Conservation (phyloP, 2,329 filamentous ascomycete species). For the Beauveria caledonica region DNA sequence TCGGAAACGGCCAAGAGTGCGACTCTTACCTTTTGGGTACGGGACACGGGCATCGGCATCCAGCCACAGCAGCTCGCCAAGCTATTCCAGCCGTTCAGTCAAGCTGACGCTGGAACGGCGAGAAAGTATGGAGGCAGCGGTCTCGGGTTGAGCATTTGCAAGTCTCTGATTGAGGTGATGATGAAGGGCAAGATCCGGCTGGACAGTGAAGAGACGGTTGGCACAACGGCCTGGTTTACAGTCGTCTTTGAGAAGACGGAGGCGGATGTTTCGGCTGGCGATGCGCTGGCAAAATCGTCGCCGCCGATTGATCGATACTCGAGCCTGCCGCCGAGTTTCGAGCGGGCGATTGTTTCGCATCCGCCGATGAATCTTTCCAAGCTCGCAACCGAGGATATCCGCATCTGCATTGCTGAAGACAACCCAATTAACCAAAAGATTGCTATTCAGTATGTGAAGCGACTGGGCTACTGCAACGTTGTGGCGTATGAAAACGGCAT, state of each 20-base stretch:
- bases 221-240: slow-evolving; percentile 70
- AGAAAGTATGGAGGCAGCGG: slow-evolving; percentile 88
- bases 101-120: slow-evolving; percentile 84
- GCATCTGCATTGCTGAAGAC: slow-evolving; percentile 90
- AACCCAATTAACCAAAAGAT: slow-evolving; percentile 94
- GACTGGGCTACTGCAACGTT: slow-evolving; percentile 71
- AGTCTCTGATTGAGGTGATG: slow-evolving; percentile 85
- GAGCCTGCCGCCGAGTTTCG: slow-evolving; percentile 22
- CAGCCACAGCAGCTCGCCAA: slow-evolving; percentile 72
- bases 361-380: slow-evolving; percentile 59
- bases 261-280: slow-evolving; percentile 48
- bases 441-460: slow-evolving; percentile 80
- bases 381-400: slow-evolving; percentile 68
- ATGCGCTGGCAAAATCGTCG: slow-evolving; percentile 35
- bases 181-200: slow-evolving; percentile 81
- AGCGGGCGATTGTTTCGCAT: slow-evolving; percentile 31
- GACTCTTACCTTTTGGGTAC: slow-evolving; percentile 74
- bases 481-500: slow-evolving; percentile 86
- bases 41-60: slow-evolving; percentile 88
- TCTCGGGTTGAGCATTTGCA: slow-evolving; percentile 87
- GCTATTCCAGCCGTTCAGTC: slow-evolving; percentile 85
- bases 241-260: slow-evolving; percentile 79
- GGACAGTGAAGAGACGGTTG: slow-evolving; percentile 64
- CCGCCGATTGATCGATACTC: slow-evolving; percentile 29
- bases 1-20: slow-evolving; percentile 62